Evolutionary conservation across 192 early-diverging fungal genomes (phyloP).

Genomic region (Pilaira anomala): DNA sequence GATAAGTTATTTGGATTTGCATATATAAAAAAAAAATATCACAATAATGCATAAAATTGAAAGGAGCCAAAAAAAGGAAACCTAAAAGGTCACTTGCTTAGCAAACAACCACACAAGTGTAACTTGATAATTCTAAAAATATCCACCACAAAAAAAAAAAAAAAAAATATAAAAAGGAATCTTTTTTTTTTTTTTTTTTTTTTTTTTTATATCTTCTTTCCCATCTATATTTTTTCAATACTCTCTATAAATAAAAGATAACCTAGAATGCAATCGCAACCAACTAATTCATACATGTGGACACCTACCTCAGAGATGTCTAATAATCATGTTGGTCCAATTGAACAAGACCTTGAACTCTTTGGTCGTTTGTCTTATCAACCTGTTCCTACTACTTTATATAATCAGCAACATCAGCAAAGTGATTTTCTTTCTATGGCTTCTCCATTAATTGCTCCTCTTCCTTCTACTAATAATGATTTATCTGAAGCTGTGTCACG

Average conservation of each 20-base stretch:
- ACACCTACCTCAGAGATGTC: constrained; percentile 5
- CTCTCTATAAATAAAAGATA: neutral
- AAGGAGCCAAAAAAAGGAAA: no score
- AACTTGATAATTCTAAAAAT: constrained; percentile 15
- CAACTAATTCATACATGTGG: neutral
- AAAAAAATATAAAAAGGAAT: constrained; percentile 3
- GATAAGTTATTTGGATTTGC: no score
- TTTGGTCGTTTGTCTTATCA: neutral
- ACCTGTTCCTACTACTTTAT: neutral
- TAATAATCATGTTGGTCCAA: neutral
- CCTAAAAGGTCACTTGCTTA: constrained; percentile 3
- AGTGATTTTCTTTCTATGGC: neutral
- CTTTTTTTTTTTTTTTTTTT: constrained; percentile 10
- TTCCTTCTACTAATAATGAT: neutral
- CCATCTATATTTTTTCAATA: neutral
- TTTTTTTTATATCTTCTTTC: neutral
- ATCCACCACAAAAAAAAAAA: constrained; percentile 9
- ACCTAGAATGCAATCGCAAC: no score
- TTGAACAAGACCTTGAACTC: neutral
- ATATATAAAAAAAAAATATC: no score
- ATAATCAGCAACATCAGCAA: neutral
- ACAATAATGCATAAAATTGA: no score
- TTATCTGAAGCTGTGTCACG: constrained; percentile 4
- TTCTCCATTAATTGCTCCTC: neutral
- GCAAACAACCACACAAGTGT: neutral